Base-by-base conservation (phyloP, 2,329 filamentous ascomycete species). In the Emmonsiellopsis sp. region DNA sequence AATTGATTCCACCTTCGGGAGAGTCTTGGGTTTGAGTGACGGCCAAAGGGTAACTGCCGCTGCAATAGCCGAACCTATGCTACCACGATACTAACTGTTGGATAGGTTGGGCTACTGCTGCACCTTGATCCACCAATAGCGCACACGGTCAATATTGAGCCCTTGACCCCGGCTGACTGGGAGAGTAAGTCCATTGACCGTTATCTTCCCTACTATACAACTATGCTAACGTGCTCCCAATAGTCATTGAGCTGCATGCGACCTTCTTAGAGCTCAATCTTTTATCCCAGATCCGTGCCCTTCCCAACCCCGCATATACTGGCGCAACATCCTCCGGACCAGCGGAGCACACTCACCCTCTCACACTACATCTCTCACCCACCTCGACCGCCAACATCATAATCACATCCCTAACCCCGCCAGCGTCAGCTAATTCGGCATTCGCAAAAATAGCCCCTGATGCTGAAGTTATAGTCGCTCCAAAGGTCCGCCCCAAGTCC, bases 111-210 rank as follows among this genome's bases (percentile, higher is more conserved):
- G 42, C 71, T 86, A 48, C 69, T 76, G 37, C 78, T 98, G 58
- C 93, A 98, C 69, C 74, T 96, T 58, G 90, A 98, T 66, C 92
- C 92, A 48, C 90, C 91, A 2, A 74, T 93, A 58, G 89, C 90
- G 48, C 89, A 96, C 69, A 97, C 91, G 1, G 86, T 98, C 69
- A 90, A 96, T 66, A 97, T 98, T 62, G 94, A 98, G 68, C 93
- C 93, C 36, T 73, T 97, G 63, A 97, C 93, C 0, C 84, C 92
- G 1, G 89, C 94, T 55, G 93, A 98, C 67, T 98, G 93, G 93
- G 93, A 98, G 71, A 95, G 77, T 79, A 74, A 57, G 75, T 67
- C 51, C 39, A 49, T 53, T 50, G 49, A 51, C 56, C 53, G 58
- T 42, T 59, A 39, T 5, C 46, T 43, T 34, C 14, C 37, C 46